Evolutionary conservation across 805 yeast species (phyloP).

Genomic region (Yarrowia sp.): DNA sequence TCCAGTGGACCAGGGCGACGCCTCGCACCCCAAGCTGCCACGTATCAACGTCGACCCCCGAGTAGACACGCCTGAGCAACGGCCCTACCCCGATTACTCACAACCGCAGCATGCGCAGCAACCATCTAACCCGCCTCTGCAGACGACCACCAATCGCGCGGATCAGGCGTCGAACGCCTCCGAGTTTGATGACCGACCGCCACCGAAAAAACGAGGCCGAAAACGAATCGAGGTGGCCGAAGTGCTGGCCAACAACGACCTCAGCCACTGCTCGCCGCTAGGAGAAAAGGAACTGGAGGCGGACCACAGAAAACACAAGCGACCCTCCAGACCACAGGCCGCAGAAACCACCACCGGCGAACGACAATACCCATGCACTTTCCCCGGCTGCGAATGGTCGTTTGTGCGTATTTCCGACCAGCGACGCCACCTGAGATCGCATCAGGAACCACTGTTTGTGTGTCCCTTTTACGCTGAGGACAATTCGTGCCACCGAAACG

Average conservation of each 20-base stretch:
- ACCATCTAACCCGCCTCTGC: neutral
- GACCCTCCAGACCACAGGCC: constrained; percentile 4
- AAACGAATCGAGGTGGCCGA: constrained; percentile 15
- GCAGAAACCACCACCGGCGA: constrained; percentile 28
- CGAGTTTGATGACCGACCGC: neutral
- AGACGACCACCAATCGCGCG: neutral
- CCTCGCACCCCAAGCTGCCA: constrained; percentile 16
- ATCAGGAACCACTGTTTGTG: constrained; percentile 59
- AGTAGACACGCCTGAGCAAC: neutral
- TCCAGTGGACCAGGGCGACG: constrained; percentile 12
- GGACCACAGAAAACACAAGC: constrained; percentile 14
- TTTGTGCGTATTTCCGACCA: constrained; percentile 67
- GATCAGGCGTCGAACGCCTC: neutral
- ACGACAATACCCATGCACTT: constrained; percentile 40
- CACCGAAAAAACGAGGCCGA: constrained; percentile 11
- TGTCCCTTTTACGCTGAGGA: constrained; percentile 72
- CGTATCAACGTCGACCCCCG: neutral
- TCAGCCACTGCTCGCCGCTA: constrained; percentile 13
- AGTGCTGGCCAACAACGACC: constrained; percentile 17
- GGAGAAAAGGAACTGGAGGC: constrained; percentile 18
- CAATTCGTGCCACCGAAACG: constrained; percentile 70
- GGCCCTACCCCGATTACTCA: neutral
- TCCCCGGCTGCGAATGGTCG: constrained; percentile 59
- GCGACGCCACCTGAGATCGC: constrained; percentile 64
- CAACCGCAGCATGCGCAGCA: neutral